phyloP scores from a whole-genome alignment of 225 moss, liverwort and hornwort genomes.

The Physcomitrium patens region DNA sequence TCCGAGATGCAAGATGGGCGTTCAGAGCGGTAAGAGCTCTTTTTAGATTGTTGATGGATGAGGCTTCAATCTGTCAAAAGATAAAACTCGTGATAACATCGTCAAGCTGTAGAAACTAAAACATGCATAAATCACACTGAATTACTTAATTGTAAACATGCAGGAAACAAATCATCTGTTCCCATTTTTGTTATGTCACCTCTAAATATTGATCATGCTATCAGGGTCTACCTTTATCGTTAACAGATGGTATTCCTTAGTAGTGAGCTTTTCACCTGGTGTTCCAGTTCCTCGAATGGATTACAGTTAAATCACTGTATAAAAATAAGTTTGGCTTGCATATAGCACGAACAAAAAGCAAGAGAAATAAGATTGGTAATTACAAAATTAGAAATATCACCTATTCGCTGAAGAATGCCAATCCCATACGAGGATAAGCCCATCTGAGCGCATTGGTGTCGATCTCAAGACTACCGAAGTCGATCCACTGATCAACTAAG shows the following conservation, averaged over 20 bases:
- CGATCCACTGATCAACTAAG: constrained; percentile 84
- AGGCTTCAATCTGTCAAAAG: constrained; percentile 39
- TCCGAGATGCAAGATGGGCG: constrained; percentile 43
- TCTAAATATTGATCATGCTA: too few species aligned
- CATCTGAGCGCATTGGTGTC: constrained; percentile 32
- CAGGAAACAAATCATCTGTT: too few species aligned
- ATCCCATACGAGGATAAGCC: constrained; percentile 48
- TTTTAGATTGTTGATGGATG: constrained; percentile 30
- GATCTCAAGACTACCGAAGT: constrained; percentile 64
- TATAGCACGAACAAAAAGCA: too few species aligned
- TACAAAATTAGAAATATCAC: neutral
- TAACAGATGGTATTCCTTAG: too few species aligned
- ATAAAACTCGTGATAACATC: neutral
- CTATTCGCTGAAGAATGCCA: constrained; percentile 43
- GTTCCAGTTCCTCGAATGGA: too few species aligned
- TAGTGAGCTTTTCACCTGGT: too few species aligned
- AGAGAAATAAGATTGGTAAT: too few species aligned
- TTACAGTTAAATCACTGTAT: too few species aligned
- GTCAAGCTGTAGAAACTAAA: neutral
- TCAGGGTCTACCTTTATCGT: too few species aligned
- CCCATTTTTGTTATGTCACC: too few species aligned
- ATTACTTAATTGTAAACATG: too few species aligned
- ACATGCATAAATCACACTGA: too few species aligned
- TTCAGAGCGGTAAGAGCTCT: constrained; percentile 52
- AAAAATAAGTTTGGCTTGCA: neutral